A percentile compares a stretch with the other conserved stretches of the same genome.
Evolutionary conservation across 1,284 basidiomycete species (phyloP).

Genomic region (Blastosporella zonata): DNA sequence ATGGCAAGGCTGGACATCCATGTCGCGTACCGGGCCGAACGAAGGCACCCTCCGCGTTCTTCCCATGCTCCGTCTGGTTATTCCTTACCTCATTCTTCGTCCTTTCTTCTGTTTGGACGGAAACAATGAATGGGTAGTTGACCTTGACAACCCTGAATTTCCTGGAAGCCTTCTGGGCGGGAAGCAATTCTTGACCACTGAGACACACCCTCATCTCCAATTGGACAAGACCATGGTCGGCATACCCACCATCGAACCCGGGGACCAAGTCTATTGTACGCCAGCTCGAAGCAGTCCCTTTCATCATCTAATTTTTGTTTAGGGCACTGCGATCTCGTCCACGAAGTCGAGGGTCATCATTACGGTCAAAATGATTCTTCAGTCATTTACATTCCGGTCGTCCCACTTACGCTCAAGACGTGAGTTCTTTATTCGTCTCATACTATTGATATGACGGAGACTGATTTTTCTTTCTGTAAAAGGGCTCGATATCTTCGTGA

Average conservation of each 20-base stretch:
- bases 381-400: slow-evolving; percentile 79
- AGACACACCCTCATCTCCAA: slow-evolving; percentile 70
- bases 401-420: slow-evolving; percentile 68
- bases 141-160: slow-evolving; percentile 57
- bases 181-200: slow-evolving; percentile 60
- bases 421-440: slow-evolving; percentile 24
- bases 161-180: slow-evolving; percentile 61
- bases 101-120: slow-evolving; percentile 63
- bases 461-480: not conserved
- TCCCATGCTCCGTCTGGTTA: slow-evolving; percentile 31
- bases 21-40: slow-evolving; percentile 58
- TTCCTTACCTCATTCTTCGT: slow-evolving; percentile 70
- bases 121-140: slow-evolving; percentile 58
- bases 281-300: not conserved
- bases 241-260: slow-evolving; percentile 58
- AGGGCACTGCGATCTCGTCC: slow-evolving; percentile 69
- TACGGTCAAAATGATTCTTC: slow-evolving; percentile 62
- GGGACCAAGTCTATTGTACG: slow-evolving; percentile 75
- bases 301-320: not conserved
- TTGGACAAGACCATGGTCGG: slow-evolving; percentile 52
- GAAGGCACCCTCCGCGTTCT: slow-evolving; percentile 52
- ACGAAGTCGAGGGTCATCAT: slow-evolving; percentile 69
- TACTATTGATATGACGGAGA: not conserved
- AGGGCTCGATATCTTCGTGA: slow-evolving; percentile 61
- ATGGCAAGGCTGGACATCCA: slow-evolving; percentile 74